Base-by-base conservation (phyloP, 169 alveolate genomes). In the Eimeria acervulina region DNA sequence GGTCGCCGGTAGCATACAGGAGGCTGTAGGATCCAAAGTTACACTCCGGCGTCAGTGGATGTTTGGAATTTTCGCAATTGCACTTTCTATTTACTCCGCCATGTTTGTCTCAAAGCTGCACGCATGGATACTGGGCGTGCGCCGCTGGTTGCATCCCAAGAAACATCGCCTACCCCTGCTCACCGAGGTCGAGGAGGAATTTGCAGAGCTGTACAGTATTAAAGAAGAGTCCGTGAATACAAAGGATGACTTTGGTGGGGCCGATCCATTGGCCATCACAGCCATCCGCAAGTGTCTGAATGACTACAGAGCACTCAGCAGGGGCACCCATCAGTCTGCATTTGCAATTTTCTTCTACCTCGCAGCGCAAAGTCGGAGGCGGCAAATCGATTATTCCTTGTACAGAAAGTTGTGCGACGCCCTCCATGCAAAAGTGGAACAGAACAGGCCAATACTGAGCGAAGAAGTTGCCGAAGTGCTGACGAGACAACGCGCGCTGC, bases 361-460 rank as follows among this genome's bases (percentile, higher is more conserved):
- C 26, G 93, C 93, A 81, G 93, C 80, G 38, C 93, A 85, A 44
- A 85, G 93, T 59, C 93, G 80, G 63, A 85, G 63, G 61, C 38
- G 93, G 38, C 93, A 85, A 23, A 38, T 85, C 2, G 80, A 52
- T 3, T 85, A 59, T 8, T 85, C 80, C 10, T 7, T 36, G 38
- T 85, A 85, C 61, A 36, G 76, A 38, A 61, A 85, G 15, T 80
- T 66, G 4, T 85, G 93, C 42, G 93, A 85, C n/a, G 80, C 93
- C 44, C 80, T 85, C n/a, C 93, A 85, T 13, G 93, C 93, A 3
- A 85, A 85, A 85, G 93, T 85, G 38, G 93, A 85, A 44, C 93
- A 85, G 44, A 85, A 51, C 68, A 8, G 38, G 93, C 93, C 93
- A 28, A 61, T 85, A 23, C 26, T 47, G 59, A 61, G 59, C 23